Evolutionary conservation across 805 yeast species (phyloP), one percentile per base, ranked within the genome.

Genomic region (Candida silvatica): DNA sequence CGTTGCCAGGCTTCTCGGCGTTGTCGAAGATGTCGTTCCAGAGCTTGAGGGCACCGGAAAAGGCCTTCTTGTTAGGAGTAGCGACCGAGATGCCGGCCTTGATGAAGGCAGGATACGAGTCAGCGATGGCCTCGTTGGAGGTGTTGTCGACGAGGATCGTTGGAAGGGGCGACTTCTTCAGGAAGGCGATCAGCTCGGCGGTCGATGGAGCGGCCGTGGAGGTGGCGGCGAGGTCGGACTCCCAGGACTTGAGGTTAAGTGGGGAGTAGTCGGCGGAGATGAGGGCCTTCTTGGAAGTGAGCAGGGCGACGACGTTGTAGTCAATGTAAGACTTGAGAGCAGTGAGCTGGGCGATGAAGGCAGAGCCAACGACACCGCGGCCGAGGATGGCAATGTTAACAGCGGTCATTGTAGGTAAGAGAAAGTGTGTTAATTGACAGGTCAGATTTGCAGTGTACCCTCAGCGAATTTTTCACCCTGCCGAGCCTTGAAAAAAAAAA

Each of bases 1-100:
- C 88, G 33, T 77, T 78, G 25, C 66, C 64, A 31, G 71, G 67
- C 27, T 64, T 61, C 26, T 66, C 69, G 24, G 81, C 71, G 34
- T 61, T 59, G 24, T 58, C 52, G 49, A 84, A 84, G 37, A 92
- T 75, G 34, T 71, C 68, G 37, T 84, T 72, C 97, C 97, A 92
- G 9, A 78, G 62, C 17, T 64, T 58, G 42, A 82, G 61, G 37
- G 75, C 80, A 29, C 87, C 70, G 7, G 97, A 87, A 54, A 92
- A 92, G 0, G 94, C 99, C 69, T 92, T 92, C 63, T 92, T 92
- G 71, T 92, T 92, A 47, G 99, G 99, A 30, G 99, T 92, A 15
- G 97, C 98, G 49, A 92, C 76, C 30, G 96, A 86, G 45, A 92
- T 77, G 26, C 95, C 95, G 40, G 67, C 72, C 45, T 69, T 58